Base-by-base conservation (phyloP, 139 green algal genomes). In the Parachlorella kessleri region DNA sequence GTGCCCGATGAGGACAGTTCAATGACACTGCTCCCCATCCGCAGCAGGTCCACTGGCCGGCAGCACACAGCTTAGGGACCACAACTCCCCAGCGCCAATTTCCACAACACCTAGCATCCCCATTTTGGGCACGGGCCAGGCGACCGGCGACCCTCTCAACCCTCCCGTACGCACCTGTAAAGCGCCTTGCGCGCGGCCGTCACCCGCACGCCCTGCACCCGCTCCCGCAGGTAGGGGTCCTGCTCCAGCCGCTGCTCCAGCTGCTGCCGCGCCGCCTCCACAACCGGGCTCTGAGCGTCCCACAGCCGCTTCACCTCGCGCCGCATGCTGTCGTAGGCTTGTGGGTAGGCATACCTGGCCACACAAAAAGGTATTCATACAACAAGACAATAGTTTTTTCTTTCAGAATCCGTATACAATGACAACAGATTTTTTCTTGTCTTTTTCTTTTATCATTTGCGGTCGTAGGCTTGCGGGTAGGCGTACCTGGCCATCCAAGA, bases 151-250 rank as follows among this genome's bases (percentile, higher is more conserved):
- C n/a, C n/a, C n/a, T n/a, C n/a, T n/a, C n/a, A n/a, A n/a, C n/a
- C n/a, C n/a, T n/a, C n/a, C 7, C 23, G 10, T 26, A 3, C 80
- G 70, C 38, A 84, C 85, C 68, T 87, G 80, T 93, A 97, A 0
- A 91, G 55, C 32, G 90, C 80, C 73, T 94, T 96, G 54, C 82
- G 81, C 30, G 70, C 73, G 1, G 81, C 73, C 39, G 83, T 55
- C 65, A 98, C 85, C 3, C 70, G 72, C 33, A 94, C 54, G 1
- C n/a, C 9, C 10, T 66, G 14, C 33, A 83, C 81, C 3, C 59
- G 76, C 4, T 73, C 30, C 40, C 75, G 39, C 69, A 97, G 77
- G 64, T 91, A 95, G 26, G 82, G 64, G 72, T 97, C 92, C 4
- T 76, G 41, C 4, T 75, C 42, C 63, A 95, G 78, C 26, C 65